phyloP scores from a whole-genome alignment of 225 moss, liverwort and hornwort species.

The Ulota crispa region DNA sequence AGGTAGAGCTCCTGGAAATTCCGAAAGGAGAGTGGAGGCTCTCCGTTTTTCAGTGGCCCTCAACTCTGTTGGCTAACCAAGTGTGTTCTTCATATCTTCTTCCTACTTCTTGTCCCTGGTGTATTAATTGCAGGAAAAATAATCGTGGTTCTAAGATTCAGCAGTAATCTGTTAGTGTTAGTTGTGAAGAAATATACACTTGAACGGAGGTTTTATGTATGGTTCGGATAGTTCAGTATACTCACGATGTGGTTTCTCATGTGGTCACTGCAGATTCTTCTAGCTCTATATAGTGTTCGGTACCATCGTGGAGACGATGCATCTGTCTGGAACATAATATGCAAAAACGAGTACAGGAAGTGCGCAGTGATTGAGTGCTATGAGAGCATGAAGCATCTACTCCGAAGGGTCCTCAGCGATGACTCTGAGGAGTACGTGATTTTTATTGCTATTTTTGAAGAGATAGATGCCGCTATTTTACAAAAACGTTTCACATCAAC shows the following conservation, averaged over 20 bases:
- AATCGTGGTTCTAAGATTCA: neutral
- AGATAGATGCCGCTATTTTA: conserved; percentile 65
- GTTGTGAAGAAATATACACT: neutral
- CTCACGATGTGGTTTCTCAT: conserved; percentile 1
- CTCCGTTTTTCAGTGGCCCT: conserved; percentile 88
- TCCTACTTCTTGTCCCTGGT: conserved; percentile 10
- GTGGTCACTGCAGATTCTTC: conserved; percentile 59
- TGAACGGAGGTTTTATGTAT: neutral
- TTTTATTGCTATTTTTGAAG: conserved; percentile 63
- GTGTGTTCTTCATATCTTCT: conserved; percentile 32
- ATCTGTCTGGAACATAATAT: conserved; percentile 69
- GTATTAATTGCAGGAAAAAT: neutral
- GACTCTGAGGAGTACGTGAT: conserved; percentile 51
- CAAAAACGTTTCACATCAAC: conserved; percentile 56
- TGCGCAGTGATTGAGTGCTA: conserved; percentile 85
- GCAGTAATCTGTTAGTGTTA: neutral
- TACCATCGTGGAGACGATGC: conserved; percentile 62
- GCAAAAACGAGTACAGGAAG: conserved; percentile 72
- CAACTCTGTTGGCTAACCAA: conserved; percentile 83
- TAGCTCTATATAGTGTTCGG: conserved; percentile 56
- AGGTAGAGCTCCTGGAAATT: conserved; percentile 58
- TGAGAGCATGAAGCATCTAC: conserved; percentile 69
- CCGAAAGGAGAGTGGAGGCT: conserved; percentile 72
- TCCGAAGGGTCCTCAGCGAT: conserved; percentile 56
- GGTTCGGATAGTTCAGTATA: conserved; percentile 11